These are phyloP conservation scores for Spizellomyces sp. DNA, from an alignment of 192 early-diverging fungal genomes.

Conservation along the genomic window DNA sequence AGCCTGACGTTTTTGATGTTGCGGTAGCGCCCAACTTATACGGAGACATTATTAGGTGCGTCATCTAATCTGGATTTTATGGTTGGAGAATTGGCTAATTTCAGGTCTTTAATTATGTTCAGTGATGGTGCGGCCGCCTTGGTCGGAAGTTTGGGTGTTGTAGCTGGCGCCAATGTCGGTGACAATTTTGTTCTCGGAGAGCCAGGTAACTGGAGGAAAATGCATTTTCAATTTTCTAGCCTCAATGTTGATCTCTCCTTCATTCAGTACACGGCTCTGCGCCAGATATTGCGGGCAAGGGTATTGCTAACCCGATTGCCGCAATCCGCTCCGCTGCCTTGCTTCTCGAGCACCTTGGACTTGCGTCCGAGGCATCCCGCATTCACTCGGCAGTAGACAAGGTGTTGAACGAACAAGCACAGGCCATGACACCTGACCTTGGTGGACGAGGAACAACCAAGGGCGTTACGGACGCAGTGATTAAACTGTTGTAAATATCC, in stretches of 20 bases:
- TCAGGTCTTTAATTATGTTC: neutral
- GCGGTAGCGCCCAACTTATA: constrained; percentile 97
- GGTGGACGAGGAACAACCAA: constrained; percentile 84
- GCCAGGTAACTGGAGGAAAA: constrained; percentile 54
- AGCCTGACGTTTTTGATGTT: constrained; percentile 94
- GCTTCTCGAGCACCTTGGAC: constrained; percentile 85
- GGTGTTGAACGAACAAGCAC: constrained; percentile 62
- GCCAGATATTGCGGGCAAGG: constrained; percentile 96
- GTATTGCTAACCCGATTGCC: constrained; percentile 96
- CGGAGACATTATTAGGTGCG: constrained; percentile 84
- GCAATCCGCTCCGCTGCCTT: constrained; percentile 93
- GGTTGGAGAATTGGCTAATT: neutral
- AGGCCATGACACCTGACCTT: constrained; percentile 82
- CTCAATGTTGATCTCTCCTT: neutral
- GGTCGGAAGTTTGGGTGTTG: constrained; percentile 92
- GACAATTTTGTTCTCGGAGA: constrained; percentile 95
- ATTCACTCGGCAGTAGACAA: constrained; percentile 87
- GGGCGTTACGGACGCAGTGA: constrained; percentile 83
- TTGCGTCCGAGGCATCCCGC: constrained; percentile 66
- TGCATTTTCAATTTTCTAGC: neutral
- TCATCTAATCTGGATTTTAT: neutral
- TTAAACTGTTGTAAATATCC: constrained; percentile 39
- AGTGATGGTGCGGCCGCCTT: constrained; percentile 96
- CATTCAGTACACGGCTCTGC: constrained; percentile 90
- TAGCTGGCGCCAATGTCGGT: constrained; percentile 95